Percentiles rank a stretch among this genome's conserved stretches.
Evolutionary conservation across 768 basidiomycete species (phyloP).

Genomic region (Pisolithus microcarpus): DNA sequence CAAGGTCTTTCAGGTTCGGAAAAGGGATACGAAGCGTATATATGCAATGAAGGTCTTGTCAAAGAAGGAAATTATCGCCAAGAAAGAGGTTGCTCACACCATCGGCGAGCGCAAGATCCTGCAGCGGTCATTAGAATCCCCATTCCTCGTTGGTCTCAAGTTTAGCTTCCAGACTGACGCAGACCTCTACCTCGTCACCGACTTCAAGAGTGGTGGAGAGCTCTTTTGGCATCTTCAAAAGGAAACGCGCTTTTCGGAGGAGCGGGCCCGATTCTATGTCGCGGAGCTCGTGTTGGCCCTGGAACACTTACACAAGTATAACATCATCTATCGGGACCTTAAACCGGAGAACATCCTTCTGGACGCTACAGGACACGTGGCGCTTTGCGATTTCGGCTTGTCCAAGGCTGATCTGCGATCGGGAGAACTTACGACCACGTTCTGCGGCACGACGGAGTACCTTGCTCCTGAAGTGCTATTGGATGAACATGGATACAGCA

Average conservation of each 20-base stretch:
- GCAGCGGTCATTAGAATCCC: constrained; percentile 85
- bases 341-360: constrained; percentile 99
- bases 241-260: constrained; percentile 90
- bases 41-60: constrained; percentile 99
- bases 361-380: constrained; percentile 97
- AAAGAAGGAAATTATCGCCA: constrained; percentile 97
- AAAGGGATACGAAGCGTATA: constrained; percentile 95
- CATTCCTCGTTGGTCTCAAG: constrained; percentile 97
- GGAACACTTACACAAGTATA: constrained; percentile 95
- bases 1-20: constrained; percentile 97
- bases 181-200: constrained; percentile 93
- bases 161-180: constrained; percentile 96
- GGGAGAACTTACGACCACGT: constrained; percentile 97
- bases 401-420: constrained; percentile 92
- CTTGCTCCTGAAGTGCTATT: constrained; percentile 98
- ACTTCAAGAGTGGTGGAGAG: constrained; percentile 98
- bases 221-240: constrained; percentile 97
- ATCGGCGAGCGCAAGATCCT: constrained; percentile 99
- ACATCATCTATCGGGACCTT: constrained; percentile 93
- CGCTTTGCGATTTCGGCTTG: constrained; percentile 96
- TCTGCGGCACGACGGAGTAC: constrained; percentile 98
- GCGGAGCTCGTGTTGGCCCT: constrained; percentile 92
- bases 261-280: constrained; percentile 92
- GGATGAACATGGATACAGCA: constrained; percentile 96
- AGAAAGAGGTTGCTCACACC: constrained; percentile 99